Evolutionary conservation across 768 basidiomycete species (phyloP).

Genomic region (Russula lepida): DNA sequence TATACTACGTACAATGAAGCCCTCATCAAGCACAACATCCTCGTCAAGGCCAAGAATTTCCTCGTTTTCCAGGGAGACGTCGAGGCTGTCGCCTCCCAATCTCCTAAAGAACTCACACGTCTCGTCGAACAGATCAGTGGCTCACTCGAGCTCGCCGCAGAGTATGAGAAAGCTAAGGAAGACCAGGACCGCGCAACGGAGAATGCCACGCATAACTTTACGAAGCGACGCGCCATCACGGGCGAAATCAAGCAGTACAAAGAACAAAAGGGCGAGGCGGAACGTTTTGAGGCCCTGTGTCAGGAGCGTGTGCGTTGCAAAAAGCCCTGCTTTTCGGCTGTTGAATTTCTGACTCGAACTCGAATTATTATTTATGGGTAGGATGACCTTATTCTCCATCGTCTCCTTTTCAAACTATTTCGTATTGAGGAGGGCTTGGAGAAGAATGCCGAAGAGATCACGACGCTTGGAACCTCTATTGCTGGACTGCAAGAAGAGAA

Average conservation of each 20-base stretch:
- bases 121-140: constrained; percentile 96
- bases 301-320: constrained; percentile 55
- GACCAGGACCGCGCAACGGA: constrained; percentile 88
- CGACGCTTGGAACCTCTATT: constrained; percentile 65
- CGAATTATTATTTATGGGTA: constrained; percentile 29
- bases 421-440: constrained; percentile 84
- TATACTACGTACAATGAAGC: constrained; percentile 86
- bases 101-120: constrained; percentile 77
- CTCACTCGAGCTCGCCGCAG: constrained; percentile 78
- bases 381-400: constrained; percentile 76
- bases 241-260: constrained; percentile 97
- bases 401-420: constrained; percentile 80
- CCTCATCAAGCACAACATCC: constrained; percentile 83
- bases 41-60: constrained; percentile 99
- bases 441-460: constrained; percentile 58
- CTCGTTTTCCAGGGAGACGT: constrained; percentile 99
- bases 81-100: constrained; percentile 94
- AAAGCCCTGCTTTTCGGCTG: neutral
- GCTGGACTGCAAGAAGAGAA: constrained; percentile 62
- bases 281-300: constrained; percentile 71
- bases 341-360: neutral
- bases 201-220: constrained; percentile 90
- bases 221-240: constrained; percentile 85
- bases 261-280: constrained; percentile 92
- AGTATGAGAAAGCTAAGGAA: constrained; percentile 85